Evolutionary conservation across 345 rosid genomes (phyloP), one percentile per base, ranked within the genome.

Genomic region (Eucalyptus leucophloia): DNA sequence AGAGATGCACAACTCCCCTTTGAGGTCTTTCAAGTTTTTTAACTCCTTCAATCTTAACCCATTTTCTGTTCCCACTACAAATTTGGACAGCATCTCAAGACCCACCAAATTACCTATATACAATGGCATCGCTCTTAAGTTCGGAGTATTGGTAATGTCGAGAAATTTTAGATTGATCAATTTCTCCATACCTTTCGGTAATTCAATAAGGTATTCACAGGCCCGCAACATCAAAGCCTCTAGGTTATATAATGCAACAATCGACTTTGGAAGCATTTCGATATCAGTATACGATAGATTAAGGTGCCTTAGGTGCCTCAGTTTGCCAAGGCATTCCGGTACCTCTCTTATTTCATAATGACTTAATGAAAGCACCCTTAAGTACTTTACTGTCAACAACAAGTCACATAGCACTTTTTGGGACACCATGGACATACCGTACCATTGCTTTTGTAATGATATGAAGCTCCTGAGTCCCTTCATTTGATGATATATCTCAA

Each of bases 321-420:
- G 0, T 17, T 32, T 17, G 13, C 81, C 81, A 69, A 69, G 2
- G 44, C 81, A 0, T 1, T 69, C 81, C 1, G 81, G 24, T 69
- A 69, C 81, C 44, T 34, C 3, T 34, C 12, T 9, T 0, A 34
- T 69, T 0, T 1, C 0, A 18, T 34, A 69, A 0, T 1, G 0
- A 32, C 81, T 0, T 1, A 69, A 34, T 34, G 81, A 69, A 69
- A 69, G 44, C 0, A 69, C 81, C 26, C 81, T 69, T 2, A 69
- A 18, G 13, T 32, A 18, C 13, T 17, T 32, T 2, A 69, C 1
- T 69, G 0, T 3, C 0, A 2, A 18, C 1, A 69, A 69, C 44
- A 34, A 69, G 81, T 69, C 81, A 34, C 42, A 18, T 32, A 69
- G 4, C 13, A 34, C 81, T 18, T 9, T 69, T 0, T 34, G 2